phyloP scores from a whole-genome alignment of 108 stramenopile genomes.

The Skeletonema tropicum region DNA sequence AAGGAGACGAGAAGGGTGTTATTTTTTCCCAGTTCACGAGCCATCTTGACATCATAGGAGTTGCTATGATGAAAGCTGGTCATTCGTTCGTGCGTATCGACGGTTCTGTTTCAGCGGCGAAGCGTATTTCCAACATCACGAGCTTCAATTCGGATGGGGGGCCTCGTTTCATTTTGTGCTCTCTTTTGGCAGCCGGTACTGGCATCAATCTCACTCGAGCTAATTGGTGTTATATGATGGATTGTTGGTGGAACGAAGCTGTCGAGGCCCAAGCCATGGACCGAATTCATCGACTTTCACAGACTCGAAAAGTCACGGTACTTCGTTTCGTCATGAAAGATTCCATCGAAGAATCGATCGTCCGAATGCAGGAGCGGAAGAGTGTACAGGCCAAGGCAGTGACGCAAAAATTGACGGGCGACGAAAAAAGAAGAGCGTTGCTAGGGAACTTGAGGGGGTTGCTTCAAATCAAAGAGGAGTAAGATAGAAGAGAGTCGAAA shows the following conservation, averaged over 20 bases:
- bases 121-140: conserved; percentile 45
- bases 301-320: conserved; percentile 49
- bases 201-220: conserved; percentile 80
- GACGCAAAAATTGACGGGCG: conserved; percentile 46
- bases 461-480: conserved; percentile 33
- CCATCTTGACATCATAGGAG: conserved; percentile 65
- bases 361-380: conserved; percentile 51
- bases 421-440: conserved; percentile 54
- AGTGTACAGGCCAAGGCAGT: conserved; percentile 51
- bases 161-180: conserved; percentile 54
- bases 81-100: conserved; percentile 60
- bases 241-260: conserved; percentile 61
- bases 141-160: conserved; percentile 37
- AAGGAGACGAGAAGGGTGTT: conserved; percentile 62
- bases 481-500: neutral
- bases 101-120: conserved; percentile 46
- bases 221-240: conserved; percentile 68
- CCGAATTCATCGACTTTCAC: conserved; percentile 59
- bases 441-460: conserved; percentile 45
- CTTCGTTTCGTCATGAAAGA: conserved; percentile 53
- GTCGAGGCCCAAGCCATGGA: conserved; percentile 65
- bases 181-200: conserved; percentile 63
- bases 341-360: conserved; percentile 57
- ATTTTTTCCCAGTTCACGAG: conserved; percentile 69
- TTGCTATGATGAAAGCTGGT: conserved; percentile 46